Conservation (phyloP, 352 stramenopile species). For the Phytopythium cucurbitacearum region DNA sequence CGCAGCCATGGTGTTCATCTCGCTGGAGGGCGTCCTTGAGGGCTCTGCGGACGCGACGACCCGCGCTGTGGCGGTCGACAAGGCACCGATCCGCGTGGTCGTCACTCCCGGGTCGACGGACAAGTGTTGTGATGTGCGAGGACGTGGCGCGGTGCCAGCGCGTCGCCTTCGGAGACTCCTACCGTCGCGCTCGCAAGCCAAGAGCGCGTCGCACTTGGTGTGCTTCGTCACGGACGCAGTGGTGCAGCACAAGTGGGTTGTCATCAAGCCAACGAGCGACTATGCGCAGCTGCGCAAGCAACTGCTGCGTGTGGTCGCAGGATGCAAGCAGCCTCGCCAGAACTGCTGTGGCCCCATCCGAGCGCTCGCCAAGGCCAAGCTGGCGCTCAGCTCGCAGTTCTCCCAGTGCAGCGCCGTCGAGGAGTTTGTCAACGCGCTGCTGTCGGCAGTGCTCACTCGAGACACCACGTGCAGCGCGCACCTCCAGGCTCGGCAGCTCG, state of each 20-base stretch:
- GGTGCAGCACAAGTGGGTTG: slow-evolving; percentile 65
- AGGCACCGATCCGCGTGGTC: slow-evolving; percentile 43
- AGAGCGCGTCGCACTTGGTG: slow-evolving; percentile 33
- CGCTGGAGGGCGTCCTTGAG: slow-evolving; percentile 55
- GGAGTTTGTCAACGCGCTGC: slow-evolving; percentile 59
- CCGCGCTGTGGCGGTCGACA: slow-evolving; percentile 7
- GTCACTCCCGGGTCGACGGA: slow-evolving; percentile 60
- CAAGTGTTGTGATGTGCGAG: slow-evolving; percentile 16
- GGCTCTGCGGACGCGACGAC: slow-evolving; percentile 11
- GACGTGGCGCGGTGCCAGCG: slow-evolving; percentile 8
- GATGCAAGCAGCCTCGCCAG: slow-evolving; percentile 27
- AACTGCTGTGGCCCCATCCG: slow-evolving; percentile 59
- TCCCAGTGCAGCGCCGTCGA: slow-evolving; percentile 47
- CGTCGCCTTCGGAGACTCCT: background rate
- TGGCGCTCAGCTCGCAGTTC: slow-evolving; percentile 28
- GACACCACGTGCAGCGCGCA: slow-evolving; percentile 40
- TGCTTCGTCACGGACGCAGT: slow-evolving; percentile 73
- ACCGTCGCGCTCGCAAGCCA: slow-evolving; percentile 6
- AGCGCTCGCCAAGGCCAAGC: slow-evolving; percentile 29
- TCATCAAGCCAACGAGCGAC: slow-evolving; percentile 48
- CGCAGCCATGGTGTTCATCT: slow-evolving; percentile 71
- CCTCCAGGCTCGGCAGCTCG: slow-evolving; percentile 18
- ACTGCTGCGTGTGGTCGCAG: slow-evolving; percentile 22
- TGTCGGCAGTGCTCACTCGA: slow-evolving; percentile 27
- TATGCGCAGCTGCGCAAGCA: slow-evolving; percentile 36